These are phyloP conservation scores for Phytophthora megakarya DNA, from an alignment of 352 stramenopile species.

Conservation along the genomic window DNA sequence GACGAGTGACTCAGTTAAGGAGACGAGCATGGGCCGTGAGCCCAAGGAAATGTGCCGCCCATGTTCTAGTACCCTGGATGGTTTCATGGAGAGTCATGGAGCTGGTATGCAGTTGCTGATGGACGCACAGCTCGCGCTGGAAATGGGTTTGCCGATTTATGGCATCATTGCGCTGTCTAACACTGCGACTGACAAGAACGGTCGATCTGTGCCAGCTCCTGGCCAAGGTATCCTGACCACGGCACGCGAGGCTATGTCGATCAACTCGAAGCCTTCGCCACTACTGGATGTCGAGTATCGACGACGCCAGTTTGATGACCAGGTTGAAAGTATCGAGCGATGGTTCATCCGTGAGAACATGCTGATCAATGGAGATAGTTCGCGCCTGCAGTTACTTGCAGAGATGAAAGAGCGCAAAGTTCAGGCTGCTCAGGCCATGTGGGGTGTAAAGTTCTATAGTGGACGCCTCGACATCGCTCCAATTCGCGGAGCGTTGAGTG, in stretches of 20 bases:
- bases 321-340: constrained; percentile 70
- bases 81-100: constrained; percentile 91
- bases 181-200: constrained; percentile 90
- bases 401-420: constrained; percentile 76
- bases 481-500: constrained; percentile 71
- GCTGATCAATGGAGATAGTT: constrained; percentile 40
- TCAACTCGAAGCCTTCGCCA: constrained; percentile 42
- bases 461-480: constrained; percentile 70
- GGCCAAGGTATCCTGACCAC: constrained; percentile 89
- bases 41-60: constrained; percentile 86
- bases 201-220: constrained; percentile 80
- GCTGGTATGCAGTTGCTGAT: constrained; percentile 89
- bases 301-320: constrained; percentile 73
- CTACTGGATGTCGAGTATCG: constrained; percentile 78
- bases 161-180: constrained; percentile 80
- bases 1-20: constrained; percentile 86
- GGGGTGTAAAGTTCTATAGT: constrained; percentile 76
- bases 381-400: constrained; percentile 54
- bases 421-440: constrained; percentile 65
- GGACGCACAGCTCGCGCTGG: constrained; percentile 84
- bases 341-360: constrained; percentile 71
- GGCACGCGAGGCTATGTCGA: constrained; percentile 54
- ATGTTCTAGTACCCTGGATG: constrained; percentile 74
- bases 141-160: constrained; percentile 90
- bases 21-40: constrained; percentile 74